A percentile compares a stretch with the other conserved stretches of the same genome.
These are phyloP conservation scores for Hypoxylon trugodes DNA, from an alignment of 495 filamentous ascomycete genomes.

Conservation along the genomic window DNA sequence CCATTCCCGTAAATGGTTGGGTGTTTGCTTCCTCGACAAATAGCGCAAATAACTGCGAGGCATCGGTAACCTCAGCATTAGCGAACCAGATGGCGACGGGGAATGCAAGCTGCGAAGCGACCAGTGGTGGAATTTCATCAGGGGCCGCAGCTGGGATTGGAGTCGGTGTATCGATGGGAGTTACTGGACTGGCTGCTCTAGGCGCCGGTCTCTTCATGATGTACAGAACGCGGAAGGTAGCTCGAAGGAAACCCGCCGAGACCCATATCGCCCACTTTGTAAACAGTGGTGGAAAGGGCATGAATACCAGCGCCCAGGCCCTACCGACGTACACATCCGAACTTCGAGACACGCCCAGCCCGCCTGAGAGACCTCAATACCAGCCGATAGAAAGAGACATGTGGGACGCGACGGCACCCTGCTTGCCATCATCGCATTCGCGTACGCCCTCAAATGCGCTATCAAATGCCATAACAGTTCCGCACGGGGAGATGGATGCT, in stretches of 20 bases:
- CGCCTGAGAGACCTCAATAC: constrained; percentile 23
- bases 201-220: constrained; percentile 34
- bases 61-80: constrained; percentile 24
- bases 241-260: not conserved
- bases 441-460: constrained; percentile 1
- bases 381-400: constrained; percentile 14
- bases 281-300: constrained; percentile 17
- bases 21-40: constrained; percentile 27
- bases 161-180: constrained; percentile 34
- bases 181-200: constrained; percentile 35
- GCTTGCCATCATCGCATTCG: constrained; percentile 3
- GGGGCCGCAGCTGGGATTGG: constrained; percentile 39
- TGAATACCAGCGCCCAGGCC: constrained; percentile 11
- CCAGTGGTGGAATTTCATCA: constrained; percentile 18
- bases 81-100: constrained; percentile 18
- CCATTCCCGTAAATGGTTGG: constrained; percentile 42
- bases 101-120: constrained; percentile 12
- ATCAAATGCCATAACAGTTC: constrained; percentile 24
- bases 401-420: constrained; percentile 22
- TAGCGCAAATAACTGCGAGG: constrained; percentile 18
- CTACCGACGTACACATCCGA: constrained; percentile 18
- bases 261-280: constrained; percentile 22
- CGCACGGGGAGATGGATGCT: constrained; percentile 37
- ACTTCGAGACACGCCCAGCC: constrained; percentile 17
- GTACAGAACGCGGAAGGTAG: constrained; percentile 30